A percentile compares a stretch with the other conserved stretches of the same genome.
These are phyloP conservation scores for Emmonsiellopsis sp. DNA, from an alignment of 2,329 filamentous ascomycete species.

Conservation along the genomic window DNA sequence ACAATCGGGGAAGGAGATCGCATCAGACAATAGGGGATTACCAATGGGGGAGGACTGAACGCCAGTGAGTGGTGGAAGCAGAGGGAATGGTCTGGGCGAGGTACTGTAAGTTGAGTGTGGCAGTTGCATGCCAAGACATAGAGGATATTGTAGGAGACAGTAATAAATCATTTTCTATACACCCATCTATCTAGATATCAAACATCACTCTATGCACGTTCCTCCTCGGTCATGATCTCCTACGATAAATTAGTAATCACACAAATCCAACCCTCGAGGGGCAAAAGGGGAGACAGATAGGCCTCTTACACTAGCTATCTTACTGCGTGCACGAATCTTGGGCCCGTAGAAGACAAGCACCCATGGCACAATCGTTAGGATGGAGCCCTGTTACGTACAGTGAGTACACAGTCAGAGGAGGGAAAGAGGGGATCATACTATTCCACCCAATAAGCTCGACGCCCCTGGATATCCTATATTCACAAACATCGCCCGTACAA, in stretches of 20 bases:
- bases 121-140: too few relatives aligned
- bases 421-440: constrained; percentile 40
- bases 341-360: constrained; percentile 71
- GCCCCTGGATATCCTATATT: constrained; percentile 63
- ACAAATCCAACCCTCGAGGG: not conserved
- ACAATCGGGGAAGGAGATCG: not conserved
- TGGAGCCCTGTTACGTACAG: constrained; percentile 32
- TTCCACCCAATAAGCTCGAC: constrained; percentile 65
- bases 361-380: constrained; percentile 78
- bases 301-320: constrained; percentile 56
- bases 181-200: too few relatives aligned
- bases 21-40: not conserved
- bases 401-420: not conserved
- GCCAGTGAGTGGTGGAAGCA: too few relatives aligned
- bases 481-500: constrained; percentile 64
- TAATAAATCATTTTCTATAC: too few relatives aligned
- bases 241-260: not conserved
- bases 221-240: constrained; percentile 8
- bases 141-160: too few relatives aligned
- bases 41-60: too few relatives aligned
- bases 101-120: too few relatives aligned
- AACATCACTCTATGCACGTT: not conserved
- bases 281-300: constrained; percentile 11
- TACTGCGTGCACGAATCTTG: constrained; percentile 64
- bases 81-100: too few relatives aligned